Base-by-base conservation (phyloP, 2,329 filamentous ascomycete genomes). In the Chrysoporthe cubensis region DNA sequence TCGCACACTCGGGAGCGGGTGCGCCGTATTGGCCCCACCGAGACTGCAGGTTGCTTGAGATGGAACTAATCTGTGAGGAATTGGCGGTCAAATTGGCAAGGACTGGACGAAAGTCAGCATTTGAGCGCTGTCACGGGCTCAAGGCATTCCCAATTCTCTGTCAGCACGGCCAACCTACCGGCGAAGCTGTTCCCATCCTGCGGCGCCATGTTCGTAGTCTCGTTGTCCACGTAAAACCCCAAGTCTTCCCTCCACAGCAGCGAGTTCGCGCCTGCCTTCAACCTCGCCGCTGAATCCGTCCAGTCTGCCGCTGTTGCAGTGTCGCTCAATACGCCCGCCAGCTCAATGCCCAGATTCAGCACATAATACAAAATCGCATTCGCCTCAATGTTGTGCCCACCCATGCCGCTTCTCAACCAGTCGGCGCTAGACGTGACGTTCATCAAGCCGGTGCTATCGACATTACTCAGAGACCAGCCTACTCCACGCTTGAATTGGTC, bases 321-420 rank as follows among this genome's bases (percentile, higher is more conserved):
- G 58, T 83, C 80, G 37, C 78, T 78, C 16, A 84, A 74, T 66
- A 80, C 84, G 8, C 73, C 71, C 3, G 83, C 83, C 1, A 88
- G 80, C 9, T 76, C 73, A 62, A 83, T 78, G 11, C 80, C 83
- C 54, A 83, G 82, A 18, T 80, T 79, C 52, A 88, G 77, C 0
- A 83, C 85, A 66, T 84, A 78, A 67, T 84, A 83, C n/a, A 87
- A 72, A 16, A 86, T 84, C 68, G 84, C 82, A 70, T 82, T 84
- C 3, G 82, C 83, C 74, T 86, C 83, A 18, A 80, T 80, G 69
- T 84, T 86, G 69, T 85, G 83, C 64, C 81, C 83, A 16, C 80
- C 80, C 72, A 84, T 82, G 26, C 81, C 80, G 72, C 80, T 83
- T n/a, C 83, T 77, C 13, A 83, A 81, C 84, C 84, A 87, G 71